Evolutionary conservation across 176 grass and related monocot genomes (phyloP).

Genomic region (Hsuehochloa calcarea): DNA sequence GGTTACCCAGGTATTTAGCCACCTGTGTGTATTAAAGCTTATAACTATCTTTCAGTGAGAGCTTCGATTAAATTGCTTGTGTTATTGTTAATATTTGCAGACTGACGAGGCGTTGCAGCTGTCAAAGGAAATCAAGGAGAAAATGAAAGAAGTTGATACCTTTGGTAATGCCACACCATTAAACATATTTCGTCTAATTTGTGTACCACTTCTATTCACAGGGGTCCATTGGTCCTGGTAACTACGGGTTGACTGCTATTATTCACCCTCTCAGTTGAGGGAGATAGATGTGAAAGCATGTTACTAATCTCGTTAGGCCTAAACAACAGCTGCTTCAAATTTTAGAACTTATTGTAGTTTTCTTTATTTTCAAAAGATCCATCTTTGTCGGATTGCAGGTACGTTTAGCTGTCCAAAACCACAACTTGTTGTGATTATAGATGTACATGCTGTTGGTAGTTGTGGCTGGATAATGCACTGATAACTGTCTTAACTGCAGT

Average conservation of each 20-base stretch:
- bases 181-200: not conserved
- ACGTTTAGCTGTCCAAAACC: not conserved
- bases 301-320: not conserved
- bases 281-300: not conserved
- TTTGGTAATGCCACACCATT: constrained; percentile 53
- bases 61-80: constrained; percentile 13
- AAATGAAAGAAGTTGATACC: constrained; percentile 74
- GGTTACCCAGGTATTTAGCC: constrained; percentile 71
- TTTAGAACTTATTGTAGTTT: not conserved
- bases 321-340: not conserved
- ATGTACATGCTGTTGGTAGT: not conserved
- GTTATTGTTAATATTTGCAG: constrained; percentile 41
- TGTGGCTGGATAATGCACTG: not conserved
- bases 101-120: constrained; percentile 64
- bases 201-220: not conserved
- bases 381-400: not conserved
- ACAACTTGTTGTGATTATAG: not conserved
- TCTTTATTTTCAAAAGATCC: not conserved
- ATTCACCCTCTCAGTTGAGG: not conserved
- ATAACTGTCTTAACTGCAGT: not conserved
- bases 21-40: not conserved
- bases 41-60: not conserved
- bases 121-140: constrained; percentile 92
- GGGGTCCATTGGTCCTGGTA: not conserved
- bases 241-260: not conserved